A percentile compares a stretch with the other conserved stretches of the same genome.
Conservation (phyloP, 768 basidiomycete genomes). For the Auricularia auricula-judae region DNA sequence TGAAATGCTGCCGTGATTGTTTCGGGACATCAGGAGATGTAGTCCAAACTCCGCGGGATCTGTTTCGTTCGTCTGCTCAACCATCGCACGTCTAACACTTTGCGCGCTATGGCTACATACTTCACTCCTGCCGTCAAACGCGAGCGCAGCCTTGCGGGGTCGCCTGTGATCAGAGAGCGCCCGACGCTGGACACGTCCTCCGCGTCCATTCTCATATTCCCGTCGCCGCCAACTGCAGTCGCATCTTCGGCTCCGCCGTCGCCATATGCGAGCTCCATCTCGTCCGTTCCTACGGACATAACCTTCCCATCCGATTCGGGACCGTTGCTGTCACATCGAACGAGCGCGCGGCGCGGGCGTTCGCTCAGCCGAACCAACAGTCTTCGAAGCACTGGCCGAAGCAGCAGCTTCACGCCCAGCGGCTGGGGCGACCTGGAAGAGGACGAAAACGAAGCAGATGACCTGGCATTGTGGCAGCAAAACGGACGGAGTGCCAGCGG, state of each 20-base stretch:
- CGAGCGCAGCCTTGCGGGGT: not conserved
- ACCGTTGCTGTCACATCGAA: not conserved
- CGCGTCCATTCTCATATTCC: not conserved
- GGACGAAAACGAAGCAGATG: not conserved
- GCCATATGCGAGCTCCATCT: not conserved
- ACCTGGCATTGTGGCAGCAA: not conserved
- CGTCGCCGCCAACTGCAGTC: not conserved
- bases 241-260: not conserved
- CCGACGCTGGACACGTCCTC: not conserved
- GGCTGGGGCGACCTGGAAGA: not conserved
- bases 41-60: too few relatives aligned
- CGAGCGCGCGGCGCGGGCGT: not conserved
- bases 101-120: not conserved
- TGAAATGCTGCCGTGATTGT: too few relatives aligned
- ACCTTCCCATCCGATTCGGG: not conserved
- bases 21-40: too few relatives aligned
- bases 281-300: not conserved
- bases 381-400: not conserved
- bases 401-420: not conserved
- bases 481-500: not conserved
- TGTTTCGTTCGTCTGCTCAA: too few relatives aligned
- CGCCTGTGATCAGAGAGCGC: not conserved
- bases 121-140: not conserved
- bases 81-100: not conserved
- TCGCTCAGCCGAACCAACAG: not conserved